These are phyloP conservation scores for Cercospora beticola DNA, from an alignment of 2,329 filamentous ascomycete species.

Conservation along the genomic window DNA sequence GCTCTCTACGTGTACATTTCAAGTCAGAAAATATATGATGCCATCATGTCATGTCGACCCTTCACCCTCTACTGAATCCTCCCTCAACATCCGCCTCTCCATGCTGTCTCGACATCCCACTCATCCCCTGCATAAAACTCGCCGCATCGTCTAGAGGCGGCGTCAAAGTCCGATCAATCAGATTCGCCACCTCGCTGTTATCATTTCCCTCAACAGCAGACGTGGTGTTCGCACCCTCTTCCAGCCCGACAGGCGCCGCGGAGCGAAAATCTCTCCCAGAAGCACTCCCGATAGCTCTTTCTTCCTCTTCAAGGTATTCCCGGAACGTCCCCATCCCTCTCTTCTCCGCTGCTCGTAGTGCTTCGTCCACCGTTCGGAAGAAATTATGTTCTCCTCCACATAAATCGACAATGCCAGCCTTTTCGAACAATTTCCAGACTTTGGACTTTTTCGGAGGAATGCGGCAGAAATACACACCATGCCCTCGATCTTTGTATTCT, in stretches of 20 bases:
- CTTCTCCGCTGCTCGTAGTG: conserved; percentile 74
- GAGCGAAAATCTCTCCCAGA: not conserved
- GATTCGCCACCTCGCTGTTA: not conserved
- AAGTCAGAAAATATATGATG: not conserved
- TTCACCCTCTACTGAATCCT: conserved; percentile 6
- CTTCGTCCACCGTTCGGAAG: conserved; percentile 79
- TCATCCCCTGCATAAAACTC: conserved; percentile 14
- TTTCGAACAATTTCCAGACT: conserved; percentile 71
- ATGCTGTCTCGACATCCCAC: not conserved
- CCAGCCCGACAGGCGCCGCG: not conserved
- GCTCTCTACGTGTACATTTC: not conserved
- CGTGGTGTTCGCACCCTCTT: not conserved
- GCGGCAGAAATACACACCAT: conserved; percentile 72
- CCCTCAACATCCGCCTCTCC: conserved; percentile 11
- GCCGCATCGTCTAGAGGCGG: conserved; percentile 4
- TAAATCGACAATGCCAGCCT: conserved; percentile 80
- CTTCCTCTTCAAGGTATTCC: conserved; percentile 1
- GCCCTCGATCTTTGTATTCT: conserved; percentile 72
- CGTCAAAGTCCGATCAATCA: conserved; percentile 9
- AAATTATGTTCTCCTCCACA: conserved; percentile 78
- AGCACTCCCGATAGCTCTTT: not conserved
- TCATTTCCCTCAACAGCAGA: not conserved
- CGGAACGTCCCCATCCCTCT: conserved; percentile 35
- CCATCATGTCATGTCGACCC: not conserved
- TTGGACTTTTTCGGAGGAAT: conserved; percentile 50